Conservation (phyloP, 179 eudicot species). For the Silene noctiflora region DNA sequence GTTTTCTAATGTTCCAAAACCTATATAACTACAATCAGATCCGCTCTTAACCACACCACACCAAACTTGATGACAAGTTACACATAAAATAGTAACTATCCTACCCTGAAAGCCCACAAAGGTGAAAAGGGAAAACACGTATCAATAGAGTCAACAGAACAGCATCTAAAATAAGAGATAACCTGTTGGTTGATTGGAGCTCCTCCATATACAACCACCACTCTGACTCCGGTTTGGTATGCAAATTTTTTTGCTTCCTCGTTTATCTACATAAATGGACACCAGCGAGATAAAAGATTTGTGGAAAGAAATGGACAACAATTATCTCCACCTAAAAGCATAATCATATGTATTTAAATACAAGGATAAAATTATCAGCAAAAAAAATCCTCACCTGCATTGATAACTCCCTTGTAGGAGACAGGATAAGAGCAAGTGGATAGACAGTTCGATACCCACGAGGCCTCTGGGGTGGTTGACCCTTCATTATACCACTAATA, state of each 20-base stretch:
- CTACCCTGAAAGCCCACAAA: background rate
- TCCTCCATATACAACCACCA: constrained; percentile 94
- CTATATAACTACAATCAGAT: too few species aligned
- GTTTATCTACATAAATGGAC: constrained; percentile 50
- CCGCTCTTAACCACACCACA: too few species aligned
- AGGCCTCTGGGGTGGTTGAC: constrained; percentile 42
- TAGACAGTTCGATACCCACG: constrained; percentile 59
- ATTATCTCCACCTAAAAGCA: constrained; percentile 4
- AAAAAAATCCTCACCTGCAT: constrained; percentile 55
- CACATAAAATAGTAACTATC: background rate
- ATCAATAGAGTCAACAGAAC: background rate
- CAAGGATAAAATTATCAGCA: background rate
- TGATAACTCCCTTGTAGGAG: constrained; percentile 95
- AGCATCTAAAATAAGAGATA: constrained; percentile 7
- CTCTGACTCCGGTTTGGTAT: constrained; percentile 89
- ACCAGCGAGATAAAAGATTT: background rate
- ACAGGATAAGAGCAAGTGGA: constrained; percentile 83
- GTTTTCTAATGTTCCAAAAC: too few species aligned
- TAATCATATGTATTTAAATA: background rate
- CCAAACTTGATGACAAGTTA: too few species aligned
- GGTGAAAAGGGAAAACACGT: background rate
- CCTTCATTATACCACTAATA: constrained; percentile 85
- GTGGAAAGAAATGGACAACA: background rate
- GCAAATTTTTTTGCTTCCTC: constrained; percentile 89
- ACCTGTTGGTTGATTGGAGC: constrained; percentile 97